Conservation (phyloP, 1,284 basidiomycete genomes). For the Agroathelia rolfsii region DNA sequence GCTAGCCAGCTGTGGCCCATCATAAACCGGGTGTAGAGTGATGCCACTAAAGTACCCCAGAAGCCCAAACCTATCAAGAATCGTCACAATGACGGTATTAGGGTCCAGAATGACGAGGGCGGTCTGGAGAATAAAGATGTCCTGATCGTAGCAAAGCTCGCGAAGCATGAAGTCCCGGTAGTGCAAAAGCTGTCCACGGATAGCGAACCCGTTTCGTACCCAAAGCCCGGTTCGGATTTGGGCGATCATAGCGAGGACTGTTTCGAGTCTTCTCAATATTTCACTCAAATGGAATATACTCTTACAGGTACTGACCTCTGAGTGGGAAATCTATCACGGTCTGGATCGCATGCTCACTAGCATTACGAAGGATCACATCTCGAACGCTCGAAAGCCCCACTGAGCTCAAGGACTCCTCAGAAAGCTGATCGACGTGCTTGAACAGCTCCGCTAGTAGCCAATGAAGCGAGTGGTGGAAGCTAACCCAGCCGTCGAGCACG, state of each 20-base stretch:
- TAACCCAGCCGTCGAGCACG: slow-evolving; percentile 74
- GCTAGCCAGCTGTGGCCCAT: slow-evolving; percentile 62
- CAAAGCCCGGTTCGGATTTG: slow-evolving; percentile 94
- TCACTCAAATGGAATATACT: slow-evolving; percentile 3
- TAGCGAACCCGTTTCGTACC: slow-evolving; percentile 96
- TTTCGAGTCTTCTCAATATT: slow-evolving; percentile 6
- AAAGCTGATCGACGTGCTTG: slow-evolving; percentile 67
- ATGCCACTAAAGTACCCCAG: slow-evolving; percentile 69
- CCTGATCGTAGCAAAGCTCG: slow-evolving; percentile 95
- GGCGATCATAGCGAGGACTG: slow-evolving; percentile 82
- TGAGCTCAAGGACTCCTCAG: slow-evolving; percentile 40
- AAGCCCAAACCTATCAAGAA: slow-evolving; percentile 87
- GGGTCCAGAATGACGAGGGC: slow-evolving; percentile 76
- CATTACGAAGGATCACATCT: slow-evolving; percentile 49
- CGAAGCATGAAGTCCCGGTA: slow-evolving; percentile 95
- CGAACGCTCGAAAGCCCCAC: slow-evolving; percentile 46
- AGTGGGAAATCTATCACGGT: slow-evolving; percentile 80
- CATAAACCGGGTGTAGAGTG: slow-evolving; percentile 49
- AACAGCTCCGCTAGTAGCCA: slow-evolving; percentile 88
- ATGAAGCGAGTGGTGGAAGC: slow-evolving; percentile 92
- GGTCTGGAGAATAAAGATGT: slow-evolving; percentile 86
- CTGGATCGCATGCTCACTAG: slow-evolving; percentile 54
- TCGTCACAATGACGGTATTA: slow-evolving; percentile 71
- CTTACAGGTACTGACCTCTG: slow-evolving; percentile 47
- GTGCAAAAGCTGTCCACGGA: slow-evolving; percentile 92